Base-by-base conservation (phyloP, 164 flowering plant genomes). In the Platanus orientalis region DNA sequence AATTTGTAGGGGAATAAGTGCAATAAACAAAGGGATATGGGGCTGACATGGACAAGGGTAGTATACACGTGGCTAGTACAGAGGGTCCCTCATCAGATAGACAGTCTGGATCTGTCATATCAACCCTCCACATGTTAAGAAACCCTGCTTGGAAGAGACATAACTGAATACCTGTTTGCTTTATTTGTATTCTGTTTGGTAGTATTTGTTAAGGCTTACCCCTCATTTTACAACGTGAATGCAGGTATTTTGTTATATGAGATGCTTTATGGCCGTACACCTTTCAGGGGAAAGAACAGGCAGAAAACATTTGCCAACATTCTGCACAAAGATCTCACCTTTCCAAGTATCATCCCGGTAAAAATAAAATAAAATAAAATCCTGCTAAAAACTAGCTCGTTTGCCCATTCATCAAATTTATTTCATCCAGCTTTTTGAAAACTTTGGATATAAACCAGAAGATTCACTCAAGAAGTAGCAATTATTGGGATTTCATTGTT, bases 211-310 rank as follows among this genome's bases (percentile, higher is more conserved):
- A 0, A 17, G 49, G 45, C 52, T 47, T 12, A 54, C 19, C 49
- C n/a, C 29, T 62, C 0, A 26, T 45, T 57, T 51, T n/a, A 54
- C 29, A n/a, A 28, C 54, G 26, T 30, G 53, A 48, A 50, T 69
- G 64, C 80, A 92, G 98, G 98, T 58, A 87, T 93, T 52, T 72
- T 93, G 73, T 73, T 93, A 73, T 93, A 87, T 73, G 98, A 93
- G 82, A 88, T 93, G 98, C 87, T 90, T 29, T 93, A 93, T 75
- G 97, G 97, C 5, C 94, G 98, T 10, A 93, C 97, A 24, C 98
- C 98, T 36, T 93, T 93, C 72, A 75, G 97, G 64, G 98, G 98
- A 58, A 93, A 90, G 71, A 93, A 90, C 53, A 82, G 98, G 80
- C 96, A 88, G 81, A 93, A 81, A 76, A 89, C 98, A 65, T 93